Evolutionary conservation across 1,284 basidiomycete species (phyloP).

Genomic region (Cutaneotrichosporon sp.): DNA sequence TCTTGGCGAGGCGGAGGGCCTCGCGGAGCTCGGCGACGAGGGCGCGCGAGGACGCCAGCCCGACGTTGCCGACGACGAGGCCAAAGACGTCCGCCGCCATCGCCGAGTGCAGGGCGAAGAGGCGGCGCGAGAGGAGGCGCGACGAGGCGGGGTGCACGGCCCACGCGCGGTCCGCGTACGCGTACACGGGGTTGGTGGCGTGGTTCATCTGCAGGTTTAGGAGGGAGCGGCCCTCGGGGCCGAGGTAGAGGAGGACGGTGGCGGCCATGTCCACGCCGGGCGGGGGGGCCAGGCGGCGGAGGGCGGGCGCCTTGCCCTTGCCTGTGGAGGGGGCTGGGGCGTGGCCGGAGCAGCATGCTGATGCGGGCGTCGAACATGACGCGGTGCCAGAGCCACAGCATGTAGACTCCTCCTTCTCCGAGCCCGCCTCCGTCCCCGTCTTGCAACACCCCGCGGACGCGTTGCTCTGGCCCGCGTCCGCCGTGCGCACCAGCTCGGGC

Average conservation of each 20-base stretch:
- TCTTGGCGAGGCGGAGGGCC: constrained; percentile 65
- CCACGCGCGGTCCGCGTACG: constrained; percentile 62
- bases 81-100: constrained; percentile 92
- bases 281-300: constrained; percentile 46
- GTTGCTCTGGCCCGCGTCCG: background rate
- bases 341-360: constrained; percentile 66
- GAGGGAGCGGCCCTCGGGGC: constrained; percentile 75
- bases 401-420: background rate
- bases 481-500: constrained; percentile 11
- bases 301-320: constrained; percentile 38
- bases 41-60: constrained; percentile 76
- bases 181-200: constrained; percentile 55
- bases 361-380: no score
- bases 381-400: background rate
- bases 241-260: constrained; percentile 72
- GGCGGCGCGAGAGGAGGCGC: constrained; percentile 85
- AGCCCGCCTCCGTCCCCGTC: background rate
- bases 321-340: constrained; percentile 81
- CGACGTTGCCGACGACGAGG: constrained; percentile 91
- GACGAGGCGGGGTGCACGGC: constrained; percentile 71
- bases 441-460: background rate
- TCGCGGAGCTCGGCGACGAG: constrained; percentile 74
- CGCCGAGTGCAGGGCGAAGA: constrained; percentile 83
- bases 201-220: constrained; percentile 89
- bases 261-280: constrained; percentile 43